Evolutionary conservation across 768 basidiomycete genomes (phyloP).

Genomic region (Paxillus involutus): DNA sequence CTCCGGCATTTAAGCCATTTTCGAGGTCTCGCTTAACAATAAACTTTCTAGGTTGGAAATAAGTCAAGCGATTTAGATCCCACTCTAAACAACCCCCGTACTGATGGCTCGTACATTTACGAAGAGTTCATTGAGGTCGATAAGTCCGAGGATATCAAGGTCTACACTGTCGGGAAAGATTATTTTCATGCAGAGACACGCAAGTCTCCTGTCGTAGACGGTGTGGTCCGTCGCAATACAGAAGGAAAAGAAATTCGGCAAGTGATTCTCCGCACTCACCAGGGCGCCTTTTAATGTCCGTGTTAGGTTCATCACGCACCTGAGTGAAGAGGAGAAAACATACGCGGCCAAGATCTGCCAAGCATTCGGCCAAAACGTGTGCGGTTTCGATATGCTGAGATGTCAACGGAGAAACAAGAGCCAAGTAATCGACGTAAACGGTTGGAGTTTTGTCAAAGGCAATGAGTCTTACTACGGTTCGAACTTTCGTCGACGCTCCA

Average conservation of each 20-base stretch:
- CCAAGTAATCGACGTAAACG: slow-evolving; percentile 97
- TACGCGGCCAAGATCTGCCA: slow-evolving; percentile 94
- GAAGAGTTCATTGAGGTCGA: slow-evolving; percentile 98
- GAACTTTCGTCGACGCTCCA: background rate
- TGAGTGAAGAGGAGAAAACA: slow-evolving; percentile 83
- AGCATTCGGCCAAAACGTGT: slow-evolving; percentile 96
- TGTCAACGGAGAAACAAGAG: slow-evolving; percentile 77
- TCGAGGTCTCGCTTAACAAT: background rate
- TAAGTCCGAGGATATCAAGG: slow-evolving; percentile 98
- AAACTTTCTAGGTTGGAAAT: slow-evolving; percentile 79
- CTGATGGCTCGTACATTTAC: slow-evolving; percentile 97
- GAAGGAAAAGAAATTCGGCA: slow-evolving; percentile 98
- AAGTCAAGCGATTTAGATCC: slow-evolving; percentile 95
- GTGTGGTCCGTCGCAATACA: slow-evolving; percentile 93
- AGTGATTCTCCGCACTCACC: background rate
- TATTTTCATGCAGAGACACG: slow-evolving; percentile 98
- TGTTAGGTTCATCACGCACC: slow-evolving; percentile 81
- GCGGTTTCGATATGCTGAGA: slow-evolving; percentile 94
- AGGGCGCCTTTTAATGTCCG: background rate
- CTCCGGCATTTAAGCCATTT: background rate
- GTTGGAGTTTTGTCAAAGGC: slow-evolving; percentile 98
- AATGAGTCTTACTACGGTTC: slow-evolving; percentile 94
- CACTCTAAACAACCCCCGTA: slow-evolving; percentile 78
- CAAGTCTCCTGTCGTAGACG: slow-evolving; percentile 98
- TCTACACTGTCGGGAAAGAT: slow-evolving; percentile 93